Conservation (phyloP, 2,329 filamentous ascomycete species). For the Byssochlamys sp. region DNA sequence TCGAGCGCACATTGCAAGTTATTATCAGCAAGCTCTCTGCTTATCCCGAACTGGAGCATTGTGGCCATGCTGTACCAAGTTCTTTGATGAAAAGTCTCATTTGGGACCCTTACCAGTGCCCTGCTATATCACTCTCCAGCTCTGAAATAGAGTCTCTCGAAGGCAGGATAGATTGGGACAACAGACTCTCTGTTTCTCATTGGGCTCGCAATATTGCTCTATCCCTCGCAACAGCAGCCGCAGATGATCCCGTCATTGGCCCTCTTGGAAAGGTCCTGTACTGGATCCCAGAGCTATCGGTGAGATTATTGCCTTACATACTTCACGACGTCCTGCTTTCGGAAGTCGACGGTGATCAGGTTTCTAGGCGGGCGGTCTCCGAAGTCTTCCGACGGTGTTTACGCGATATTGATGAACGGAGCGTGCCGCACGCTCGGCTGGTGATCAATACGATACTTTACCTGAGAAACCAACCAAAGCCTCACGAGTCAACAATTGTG, state of each 20-base stretch:
- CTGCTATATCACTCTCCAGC: conserved; percentile 16
- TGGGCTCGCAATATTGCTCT: conserved; percentile 28
- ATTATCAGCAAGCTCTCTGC: conserved; percentile 28
- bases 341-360: conserved; percentile 54
- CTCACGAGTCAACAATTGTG: conserved; percentile 65
- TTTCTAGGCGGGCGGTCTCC: conserved; percentile 56
- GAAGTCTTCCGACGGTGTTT: conserved; percentile 57
- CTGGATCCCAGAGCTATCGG: conserved; percentile 59
- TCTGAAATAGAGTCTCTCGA: conserved; percentile 12
- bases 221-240: conserved; percentile 50
- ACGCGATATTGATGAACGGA: conserved; percentile 28
- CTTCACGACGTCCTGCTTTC: conserved; percentile 69
- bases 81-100: conserved; percentile 31
- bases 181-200: conserved; percentile 14
- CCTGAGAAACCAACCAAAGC: conserved; percentile 67
- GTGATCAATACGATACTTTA: conserved; percentile 75
- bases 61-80: conserved; percentile 25
- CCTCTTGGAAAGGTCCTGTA: conserved; percentile 58
- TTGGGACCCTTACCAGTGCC: conserved; percentile 35
- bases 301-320: conserved; percentile 69
- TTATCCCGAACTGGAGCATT: conserved; percentile 23
- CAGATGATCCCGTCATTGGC: conserved; percentile 58
- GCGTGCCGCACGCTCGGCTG: conserved; percentile 57
- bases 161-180: conserved; percentile 9
- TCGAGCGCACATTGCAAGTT: conserved; percentile 37